Conservation (phyloP, 352 stramenopile genomes). For the Phytophthora citricola region DNA sequence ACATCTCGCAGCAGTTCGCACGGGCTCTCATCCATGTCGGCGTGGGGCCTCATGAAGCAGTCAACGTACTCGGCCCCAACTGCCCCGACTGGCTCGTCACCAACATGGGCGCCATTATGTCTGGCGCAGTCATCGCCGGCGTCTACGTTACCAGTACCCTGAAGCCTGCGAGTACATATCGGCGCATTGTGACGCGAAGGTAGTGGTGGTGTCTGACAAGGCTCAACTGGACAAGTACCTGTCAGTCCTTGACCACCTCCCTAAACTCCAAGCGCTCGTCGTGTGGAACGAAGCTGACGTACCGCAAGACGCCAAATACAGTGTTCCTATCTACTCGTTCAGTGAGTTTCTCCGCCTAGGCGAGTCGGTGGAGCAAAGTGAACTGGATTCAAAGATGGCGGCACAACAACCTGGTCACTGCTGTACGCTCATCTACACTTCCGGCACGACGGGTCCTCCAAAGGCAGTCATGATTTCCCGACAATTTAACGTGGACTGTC, state of each 20-base stretch:
- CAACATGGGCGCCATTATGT: conserved; percentile 81
- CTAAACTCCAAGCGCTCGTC: conserved; percentile 78
- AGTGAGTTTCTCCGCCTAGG: conserved; percentile 63
- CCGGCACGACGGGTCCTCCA: conserved; percentile 71
- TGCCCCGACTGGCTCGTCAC: conserved; percentile 88
- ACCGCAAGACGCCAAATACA: conserved; percentile 29
- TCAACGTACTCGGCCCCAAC: conserved; percentile 89
- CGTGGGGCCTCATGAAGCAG: conserved; percentile 69
- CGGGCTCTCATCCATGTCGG: conserved; percentile 80
- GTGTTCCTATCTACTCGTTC: conserved; percentile 69
- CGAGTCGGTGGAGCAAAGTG: conserved; percentile 35
- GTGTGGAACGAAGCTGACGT: conserved; percentile 61
- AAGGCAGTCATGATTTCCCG: conserved; percentile 83
- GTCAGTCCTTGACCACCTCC: conserved; percentile 64
- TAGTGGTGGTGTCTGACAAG: conserved; percentile 81
- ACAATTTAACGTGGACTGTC: conserved; percentile 79
- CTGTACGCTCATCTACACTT: conserved; percentile 93
- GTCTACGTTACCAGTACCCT: conserved; percentile 88
- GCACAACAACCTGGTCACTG: conserved; percentile 66
- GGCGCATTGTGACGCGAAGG: conserved; percentile 75
- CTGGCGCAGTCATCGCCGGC: conserved; percentile 77
- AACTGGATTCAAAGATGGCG: conserved; percentile 51
- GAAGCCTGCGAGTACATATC: conserved; percentile 83
- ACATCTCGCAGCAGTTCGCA: conserved; percentile 68
- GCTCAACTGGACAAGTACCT: conserved; percentile 80